phyloP scores from a whole-genome alignment of 2,329 filamentous ascomycete species.

The Arachnopeziza araneosa region DNA sequence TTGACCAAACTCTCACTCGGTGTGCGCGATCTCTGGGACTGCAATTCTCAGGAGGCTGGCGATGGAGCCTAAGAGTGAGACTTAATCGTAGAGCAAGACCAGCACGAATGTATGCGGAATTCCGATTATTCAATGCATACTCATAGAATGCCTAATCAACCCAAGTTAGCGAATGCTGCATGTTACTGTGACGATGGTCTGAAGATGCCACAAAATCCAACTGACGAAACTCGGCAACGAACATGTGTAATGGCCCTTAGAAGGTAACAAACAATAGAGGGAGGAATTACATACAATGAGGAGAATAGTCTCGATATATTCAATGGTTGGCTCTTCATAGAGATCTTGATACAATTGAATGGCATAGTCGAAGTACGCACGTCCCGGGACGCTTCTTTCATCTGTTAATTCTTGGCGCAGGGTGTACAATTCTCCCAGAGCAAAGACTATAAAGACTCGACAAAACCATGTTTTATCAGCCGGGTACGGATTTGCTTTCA shows the following conservation, averaged over 20 bases:
- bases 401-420: conserved; percentile 30
- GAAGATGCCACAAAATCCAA: not conserved
- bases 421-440: conserved; percentile 40
- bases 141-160: conserved; percentile 27
- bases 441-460: conserved; percentile 41
- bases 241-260: not conserved
- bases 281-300: conserved; percentile 30
- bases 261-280: not conserved
- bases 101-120: conserved; percentile 31
- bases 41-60: conserved; percentile 35
- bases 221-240: not conserved
- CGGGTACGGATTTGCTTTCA: conserved; percentile 23
- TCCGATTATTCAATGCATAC: conserved; percentile 33
- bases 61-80: conserved; percentile 39
- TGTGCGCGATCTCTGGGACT: conserved; percentile 35
- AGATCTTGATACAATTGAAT: conserved; percentile 37
- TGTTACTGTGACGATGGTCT: not conserved
- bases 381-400: conserved; percentile 34
- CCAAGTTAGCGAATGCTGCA: not conserved
- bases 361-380: conserved; percentile 38
- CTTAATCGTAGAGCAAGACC: conserved; percentile 36
- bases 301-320: conserved; percentile 39
- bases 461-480: conserved; percentile 34
- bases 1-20: conserved; percentile 39
- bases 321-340: conserved; percentile 38